Conservation (phyloP, 352 stramenopile species). For the Phytophthora gonapodyides region DNA sequence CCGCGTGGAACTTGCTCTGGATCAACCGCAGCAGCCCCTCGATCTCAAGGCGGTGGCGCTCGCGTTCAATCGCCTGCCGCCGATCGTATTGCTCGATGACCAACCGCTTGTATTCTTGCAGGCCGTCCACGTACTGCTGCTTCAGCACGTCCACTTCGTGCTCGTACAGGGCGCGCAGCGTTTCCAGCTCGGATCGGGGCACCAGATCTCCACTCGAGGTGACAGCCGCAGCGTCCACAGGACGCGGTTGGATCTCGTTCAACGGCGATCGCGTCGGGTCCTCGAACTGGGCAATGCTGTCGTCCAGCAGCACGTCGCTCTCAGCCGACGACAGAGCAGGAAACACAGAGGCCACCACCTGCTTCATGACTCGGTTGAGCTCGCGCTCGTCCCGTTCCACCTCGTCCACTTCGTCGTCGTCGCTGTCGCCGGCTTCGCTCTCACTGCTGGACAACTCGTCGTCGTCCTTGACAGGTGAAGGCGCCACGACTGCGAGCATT, state of each 20-base stretch:
- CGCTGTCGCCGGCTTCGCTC: slow-evolving; percentile 47
- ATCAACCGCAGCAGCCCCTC: slow-evolving; percentile 62
- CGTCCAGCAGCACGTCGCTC: slow-evolving; percentile 43
- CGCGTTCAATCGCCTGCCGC: slow-evolving; percentile 55
- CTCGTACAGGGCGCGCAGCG: slow-evolving; percentile 39
- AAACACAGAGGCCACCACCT: slow-evolving; percentile 60
- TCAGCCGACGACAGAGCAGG: slow-evolving; percentile 34
- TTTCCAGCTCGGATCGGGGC: slow-evolving; percentile 45
- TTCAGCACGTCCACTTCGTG: slow-evolving; percentile 55
- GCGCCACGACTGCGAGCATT: neutral
- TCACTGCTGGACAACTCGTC: slow-evolving; percentile 59
- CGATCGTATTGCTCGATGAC: slow-evolving; percentile 76
- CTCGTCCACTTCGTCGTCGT: slow-evolving; percentile 38
- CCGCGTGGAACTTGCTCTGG: slow-evolving; percentile 63
- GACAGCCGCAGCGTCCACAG: slow-evolving; percentile 1
- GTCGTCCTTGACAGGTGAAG: slow-evolving; percentile 33
- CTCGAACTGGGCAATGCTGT: slow-evolving; percentile 62
- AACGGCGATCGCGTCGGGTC: slow-evolving; percentile 36
- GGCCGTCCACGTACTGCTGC: slow-evolving; percentile 56
- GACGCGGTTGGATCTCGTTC: slow-evolving; percentile 19
- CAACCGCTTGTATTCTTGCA: slow-evolving; percentile 75
- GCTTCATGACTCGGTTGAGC: slow-evolving; percentile 50
- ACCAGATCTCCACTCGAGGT: slow-evolving; percentile 8
- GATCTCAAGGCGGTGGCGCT: slow-evolving; percentile 66
- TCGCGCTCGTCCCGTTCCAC: slow-evolving; percentile 50